Evolutionary conservation across 2,329 filamentous ascomycete species (phyloP).

Genomic region (Pseudogymnoascus sp.): DNA sequence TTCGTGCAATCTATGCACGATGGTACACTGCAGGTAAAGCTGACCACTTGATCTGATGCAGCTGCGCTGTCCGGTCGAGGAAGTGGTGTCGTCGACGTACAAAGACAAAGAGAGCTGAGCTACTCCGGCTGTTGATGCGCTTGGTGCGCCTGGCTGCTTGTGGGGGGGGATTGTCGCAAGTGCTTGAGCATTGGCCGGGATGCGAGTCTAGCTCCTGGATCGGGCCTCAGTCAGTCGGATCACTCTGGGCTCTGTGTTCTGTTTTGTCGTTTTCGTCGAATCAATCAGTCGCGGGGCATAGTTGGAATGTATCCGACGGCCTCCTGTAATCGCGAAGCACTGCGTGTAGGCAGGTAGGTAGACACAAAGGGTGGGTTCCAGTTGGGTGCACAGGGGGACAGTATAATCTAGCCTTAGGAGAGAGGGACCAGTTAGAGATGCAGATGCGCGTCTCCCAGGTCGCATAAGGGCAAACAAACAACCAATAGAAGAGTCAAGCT

Average conservation of each 20-base stretch:
- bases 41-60: constrained; percentile 7
- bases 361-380: constrained; percentile 1
- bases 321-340: constrained; percentile 3
- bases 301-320: not conserved
- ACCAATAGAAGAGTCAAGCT: constrained; percentile 10
- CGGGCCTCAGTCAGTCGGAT: constrained; percentile 2
- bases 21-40: constrained; percentile 1
- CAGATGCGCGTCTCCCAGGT: constrained; percentile 23
- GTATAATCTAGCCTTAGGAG: constrained; percentile 2
- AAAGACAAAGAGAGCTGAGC: constrained; percentile 1
- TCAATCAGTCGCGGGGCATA: not conserved
- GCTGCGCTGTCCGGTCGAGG: not conserved
- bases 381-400: constrained; percentile 3
- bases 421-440: constrained; percentile 18
- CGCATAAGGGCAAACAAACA: constrained; percentile 6
- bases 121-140: constrained; percentile 3
- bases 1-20: not conserved
- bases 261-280: not conserved
- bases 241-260: not conserved
- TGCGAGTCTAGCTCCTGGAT: constrained; percentile 1
- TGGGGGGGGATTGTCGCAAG: not conserved
- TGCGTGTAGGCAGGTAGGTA: not conserved
- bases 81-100: constrained; percentile 1
- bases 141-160: constrained; percentile 1
- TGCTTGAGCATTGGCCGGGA: not conserved